Evolutionary conservation across 192 early-diverging fungal genomes (phyloP).

Genomic region (Piromyces finnis): DNA sequence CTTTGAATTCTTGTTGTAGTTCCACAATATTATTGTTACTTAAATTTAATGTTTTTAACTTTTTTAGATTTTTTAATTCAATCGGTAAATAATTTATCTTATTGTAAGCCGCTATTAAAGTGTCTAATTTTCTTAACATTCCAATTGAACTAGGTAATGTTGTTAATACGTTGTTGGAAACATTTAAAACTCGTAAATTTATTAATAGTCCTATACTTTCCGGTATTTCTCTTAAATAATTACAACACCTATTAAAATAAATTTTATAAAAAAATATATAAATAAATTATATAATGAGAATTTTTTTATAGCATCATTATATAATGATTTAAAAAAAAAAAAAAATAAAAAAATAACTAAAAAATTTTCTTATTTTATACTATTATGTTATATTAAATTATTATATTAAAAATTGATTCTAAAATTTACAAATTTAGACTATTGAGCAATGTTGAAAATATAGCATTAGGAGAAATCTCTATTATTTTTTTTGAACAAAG

Average conservation of each 20-base stretch:
- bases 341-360: no score
- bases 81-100: not conserved
- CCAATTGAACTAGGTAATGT: conserved; percentile 43
- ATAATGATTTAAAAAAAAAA: no score
- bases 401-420: no score
- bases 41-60: not conserved
- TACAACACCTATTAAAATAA: not conserved
- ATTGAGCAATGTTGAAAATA: not conserved
- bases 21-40: not conserved
- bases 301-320: no score
- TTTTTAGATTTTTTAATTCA: not conserved
- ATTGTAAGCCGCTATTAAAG: not conserved
- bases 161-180: conserved; percentile 40
- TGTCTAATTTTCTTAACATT: conserved; percentile 31
- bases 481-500: not conserved
- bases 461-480: not conserved
- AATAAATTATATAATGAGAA: no score
- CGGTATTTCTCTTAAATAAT: conserved; percentile 21
- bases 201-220: conserved; percentile 44
- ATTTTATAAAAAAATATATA: not conserved
- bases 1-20: not conserved
- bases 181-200: conserved; percentile 45
- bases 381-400: no score
- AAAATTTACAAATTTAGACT: not conserved
- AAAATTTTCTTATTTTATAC: no score